Percentiles rank a stretch among this genome's conserved stretches.
These are phyloP conservation scores for Oehlia diaphana DNA, from an alignment of 192 early-diverging fungal genomes.

Conservation along the genomic window DNA sequence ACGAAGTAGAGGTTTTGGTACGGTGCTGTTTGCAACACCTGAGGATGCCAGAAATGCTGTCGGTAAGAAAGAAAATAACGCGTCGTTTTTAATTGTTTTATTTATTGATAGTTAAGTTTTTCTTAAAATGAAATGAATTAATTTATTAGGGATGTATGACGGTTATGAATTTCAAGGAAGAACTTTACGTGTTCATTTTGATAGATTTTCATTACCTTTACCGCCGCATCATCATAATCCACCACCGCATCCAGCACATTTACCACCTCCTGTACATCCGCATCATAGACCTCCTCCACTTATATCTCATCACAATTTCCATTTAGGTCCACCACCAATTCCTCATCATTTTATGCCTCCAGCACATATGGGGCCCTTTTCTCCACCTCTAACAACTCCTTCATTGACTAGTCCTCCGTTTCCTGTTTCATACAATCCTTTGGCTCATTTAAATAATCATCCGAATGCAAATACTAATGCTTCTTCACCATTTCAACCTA, in stretches of 20 bases:
- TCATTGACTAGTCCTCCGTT: slow-evolving; percentile 27
- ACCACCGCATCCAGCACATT: slow-evolving; percentile 34
- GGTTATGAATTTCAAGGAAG: slow-evolving; percentile 53
- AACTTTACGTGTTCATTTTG: slow-evolving; percentile 50
- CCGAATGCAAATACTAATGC: slow-evolving; percentile 10
- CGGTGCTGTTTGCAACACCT: slow-evolving; percentile 63
- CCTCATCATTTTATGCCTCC: slow-evolving; percentile 28
- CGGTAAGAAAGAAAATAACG: slow-evolving; percentile 34
- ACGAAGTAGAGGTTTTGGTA: slow-evolving; percentile 72
- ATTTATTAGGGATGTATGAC: slow-evolving; percentile 46
- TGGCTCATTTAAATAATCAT: not conserved
- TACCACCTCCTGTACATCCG: slow-evolving; percentile 17
- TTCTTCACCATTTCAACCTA: slow-evolving; percentile 19
- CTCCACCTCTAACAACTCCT: slow-evolving; percentile 22
- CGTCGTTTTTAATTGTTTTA: not conserved
- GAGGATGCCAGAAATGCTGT: slow-evolving; percentile 75
- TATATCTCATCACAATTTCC: slow-evolving; percentile 24
- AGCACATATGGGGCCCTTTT: slow-evolving; percentile 27
- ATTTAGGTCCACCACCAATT: slow-evolving; percentile 26
- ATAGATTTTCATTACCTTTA: slow-evolving; percentile 43
- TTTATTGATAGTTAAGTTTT: not conserved
- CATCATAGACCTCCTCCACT: slow-evolving; percentile 27
- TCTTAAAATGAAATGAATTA: not conserved
- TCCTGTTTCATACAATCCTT: slow-evolving; percentile 11
- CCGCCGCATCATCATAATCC: slow-evolving; percentile 34